Percentiles rank a stretch among this genome's conserved stretches.
phyloP scores from a whole-genome alignment of 106 monocot species.

The Dactylorhiza incarnata region DNA sequence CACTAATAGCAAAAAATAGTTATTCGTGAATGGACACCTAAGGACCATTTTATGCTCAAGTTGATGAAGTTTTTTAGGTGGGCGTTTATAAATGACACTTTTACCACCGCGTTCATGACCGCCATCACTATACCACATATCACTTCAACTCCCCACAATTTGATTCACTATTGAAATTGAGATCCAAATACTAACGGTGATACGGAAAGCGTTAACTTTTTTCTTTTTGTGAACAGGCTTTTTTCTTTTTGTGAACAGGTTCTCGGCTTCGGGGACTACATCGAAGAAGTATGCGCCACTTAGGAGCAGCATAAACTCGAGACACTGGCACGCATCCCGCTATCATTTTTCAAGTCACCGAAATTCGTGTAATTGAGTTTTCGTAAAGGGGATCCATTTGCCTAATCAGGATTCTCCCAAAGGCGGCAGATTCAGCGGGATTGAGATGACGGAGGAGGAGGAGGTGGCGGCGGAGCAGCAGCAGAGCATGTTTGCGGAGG shows the following conservation, averaged over 20 bases:
- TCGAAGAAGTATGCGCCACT: constrained; percentile 87
- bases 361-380: not conserved
- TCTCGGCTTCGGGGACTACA: constrained; percentile 94
- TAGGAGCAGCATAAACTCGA: constrained; percentile 93
- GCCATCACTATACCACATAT: too few relatives aligned
- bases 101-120: too few relatives aligned
- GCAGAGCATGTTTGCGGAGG: constrained; percentile 99
- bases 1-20: too few relatives aligned
- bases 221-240: too few relatives aligned
- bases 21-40: too few relatives aligned
- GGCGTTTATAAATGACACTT: too few relatives aligned
- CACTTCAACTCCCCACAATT: too few relatives aligned
- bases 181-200: too few relatives aligned
- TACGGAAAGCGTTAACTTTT: too few relatives aligned
- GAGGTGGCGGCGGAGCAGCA: constrained; percentile 87
- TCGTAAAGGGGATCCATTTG: not conserved
- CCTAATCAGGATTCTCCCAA: constrained; percentile 74
- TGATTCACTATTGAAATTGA: too few relatives aligned
- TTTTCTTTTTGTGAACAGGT: constrained; percentile 45
- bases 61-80: too few relatives aligned
- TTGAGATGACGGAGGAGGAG: constrained; percentile 97
- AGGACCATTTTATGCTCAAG: too few relatives aligned
- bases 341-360: not conserved
- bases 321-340: constrained; percentile 41
- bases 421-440: constrained; percentile 42